Conservation (phyloP, 345 rosid species). For the Populus alba region DNA sequence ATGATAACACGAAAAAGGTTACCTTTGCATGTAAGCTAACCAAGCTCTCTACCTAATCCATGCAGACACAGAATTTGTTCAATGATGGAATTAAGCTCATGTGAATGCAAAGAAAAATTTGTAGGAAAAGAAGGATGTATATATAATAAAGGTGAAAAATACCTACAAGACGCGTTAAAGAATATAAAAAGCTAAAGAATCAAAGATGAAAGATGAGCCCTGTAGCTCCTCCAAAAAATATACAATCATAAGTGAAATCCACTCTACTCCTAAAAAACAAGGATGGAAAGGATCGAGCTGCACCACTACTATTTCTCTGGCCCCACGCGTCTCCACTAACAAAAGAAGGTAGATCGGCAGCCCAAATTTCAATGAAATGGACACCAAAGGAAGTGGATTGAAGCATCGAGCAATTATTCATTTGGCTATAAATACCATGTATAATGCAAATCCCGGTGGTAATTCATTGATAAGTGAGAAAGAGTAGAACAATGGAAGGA, state of each 20-base stretch:
- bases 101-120: conserved; percentile 24
- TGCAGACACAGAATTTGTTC: not conserved
- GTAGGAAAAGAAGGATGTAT: not conserved
- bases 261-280: conserved; percentile 2
- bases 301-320: not conserved
- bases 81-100: not conserved
- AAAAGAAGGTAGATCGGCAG: not conserved
- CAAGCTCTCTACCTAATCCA: not conserved
- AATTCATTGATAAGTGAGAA: not conserved
- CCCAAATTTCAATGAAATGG: conserved; percentile 9
- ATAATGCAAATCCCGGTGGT: not conserved
- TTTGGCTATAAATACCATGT: not conserved
- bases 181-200: conserved; percentile 11
- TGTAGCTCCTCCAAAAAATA: not conserved
- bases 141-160: not conserved
- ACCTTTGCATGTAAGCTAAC: too few relatives aligned
- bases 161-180: conserved; percentile 13
- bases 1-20: too few relatives aligned
- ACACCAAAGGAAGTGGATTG: conserved; percentile 5
- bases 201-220: not conserved
- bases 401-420: not conserved
- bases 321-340: conserved; percentile 31
- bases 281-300: not conserved
- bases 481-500: conserved; percentile 11
- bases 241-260: not conserved